Evolutionary conservation across 2,329 filamentous ascomycete species (phyloP), one percentile per base, ranked within the genome.

Genomic region (Trichoderma sp.): DNA sequence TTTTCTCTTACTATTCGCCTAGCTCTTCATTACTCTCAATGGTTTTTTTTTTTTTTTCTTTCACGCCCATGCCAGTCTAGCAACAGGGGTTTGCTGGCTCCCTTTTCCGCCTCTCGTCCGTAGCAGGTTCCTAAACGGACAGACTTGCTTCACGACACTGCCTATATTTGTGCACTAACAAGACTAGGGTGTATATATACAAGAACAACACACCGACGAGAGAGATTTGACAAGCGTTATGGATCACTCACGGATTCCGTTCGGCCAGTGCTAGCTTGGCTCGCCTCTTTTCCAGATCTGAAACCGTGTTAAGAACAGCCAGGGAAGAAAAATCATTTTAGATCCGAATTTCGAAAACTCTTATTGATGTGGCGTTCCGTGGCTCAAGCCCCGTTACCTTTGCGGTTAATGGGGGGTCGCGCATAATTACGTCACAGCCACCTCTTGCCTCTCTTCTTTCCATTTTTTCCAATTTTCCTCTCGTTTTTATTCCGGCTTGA

Each of bases 331-430:
- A 67, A 47, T 33, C 37, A n/a, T 49, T 52, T 37, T 49, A 53
- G 47, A 29, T 24, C 24, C 21, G n/a, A 66, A 37, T 37, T 21
- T 43, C 10, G 57, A 66, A 67, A 64, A 21, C 56, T 37, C 14
- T 49, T 31, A 24, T 33, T 11, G 19, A 29, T 24, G 63, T 57
- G 63, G 53, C 53, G 53, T 58, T 58, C 29, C 29, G 33, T 66
- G 33, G 62, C 31, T 66, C 53, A 31, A 47, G 31, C 55, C 43
- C 65, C 65, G 65, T 68, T 57, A 47, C 19, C 56, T n/a, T 58
- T 40, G 63, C 63, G 57, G 57, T 57, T 62, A 68, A 63, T 68
- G 49, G 16, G 43, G 56, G 35, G 52, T 52, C 35, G 66, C 66
- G 66, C 29, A 63, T 29, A 31, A 61, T 68, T 68, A 68, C 65